Conservation (phyloP, 805 yeast genomes). For the Wickerhamomyces ciferrii region DNA sequence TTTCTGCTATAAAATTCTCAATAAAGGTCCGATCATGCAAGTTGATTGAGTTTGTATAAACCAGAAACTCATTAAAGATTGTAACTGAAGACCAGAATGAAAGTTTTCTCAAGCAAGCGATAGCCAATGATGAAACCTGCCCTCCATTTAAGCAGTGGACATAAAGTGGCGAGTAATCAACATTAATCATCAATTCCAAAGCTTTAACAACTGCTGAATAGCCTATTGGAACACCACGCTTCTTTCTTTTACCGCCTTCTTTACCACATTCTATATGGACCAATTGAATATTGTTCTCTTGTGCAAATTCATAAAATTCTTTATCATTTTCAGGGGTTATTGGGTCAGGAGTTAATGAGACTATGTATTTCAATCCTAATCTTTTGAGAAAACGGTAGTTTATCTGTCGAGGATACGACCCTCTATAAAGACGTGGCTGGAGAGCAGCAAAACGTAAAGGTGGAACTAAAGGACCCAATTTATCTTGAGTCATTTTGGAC, state of each 20-base stretch:
- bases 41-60: constrained; percentile 71
- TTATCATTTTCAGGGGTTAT: constrained; percentile 50
- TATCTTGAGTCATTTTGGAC: neutral
- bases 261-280: constrained; percentile 65
- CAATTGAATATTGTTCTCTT: constrained; percentile 45
- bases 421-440: constrained; percentile 69
- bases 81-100: constrained; percentile 89
- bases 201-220: constrained; percentile 55
- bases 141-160: constrained; percentile 90
- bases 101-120: constrained; percentile 81
- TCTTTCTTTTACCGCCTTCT: constrained; percentile 63
- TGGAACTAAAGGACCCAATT: constrained; percentile 38
- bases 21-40: constrained; percentile 81
- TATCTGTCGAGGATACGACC: constrained; percentile 79
- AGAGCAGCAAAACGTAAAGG: constrained; percentile 77
- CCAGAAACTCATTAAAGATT: constrained; percentile 78
- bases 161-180: constrained; percentile 62
- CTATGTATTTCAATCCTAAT: constrained; percentile 61
- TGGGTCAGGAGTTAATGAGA: constrained; percentile 78
- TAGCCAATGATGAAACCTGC: constrained; percentile 73
- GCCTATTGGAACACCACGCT: constrained; percentile 78
- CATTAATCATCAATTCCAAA: constrained; percentile 56
- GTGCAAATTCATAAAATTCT: constrained; percentile 45
- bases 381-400: constrained; percentile 66
- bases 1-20: constrained; percentile 67